A percentile compares a stretch with the other conserved stretches of the same genome.
phyloP scores from a whole-genome alignment of 495 filamentous ascomycete genomes.

The Lophiostoma macrostomum region DNA sequence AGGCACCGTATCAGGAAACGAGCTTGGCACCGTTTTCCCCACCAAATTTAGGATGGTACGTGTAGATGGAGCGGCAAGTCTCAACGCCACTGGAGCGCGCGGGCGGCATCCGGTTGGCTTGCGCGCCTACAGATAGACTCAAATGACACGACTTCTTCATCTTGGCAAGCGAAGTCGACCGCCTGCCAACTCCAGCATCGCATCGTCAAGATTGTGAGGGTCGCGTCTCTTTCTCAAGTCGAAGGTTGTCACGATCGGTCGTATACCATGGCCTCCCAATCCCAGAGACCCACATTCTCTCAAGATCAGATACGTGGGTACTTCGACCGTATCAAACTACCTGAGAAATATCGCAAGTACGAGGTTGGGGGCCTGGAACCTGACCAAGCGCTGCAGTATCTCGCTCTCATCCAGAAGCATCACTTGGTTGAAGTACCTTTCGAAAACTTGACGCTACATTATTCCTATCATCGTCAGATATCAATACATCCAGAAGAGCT shows the following conservation, averaged over 20 bases:
- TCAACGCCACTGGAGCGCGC: too few relatives aligned
- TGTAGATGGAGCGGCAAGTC: too few relatives aligned
- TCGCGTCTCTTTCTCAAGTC: too few relatives aligned
- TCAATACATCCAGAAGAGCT: conserved; percentile 56
- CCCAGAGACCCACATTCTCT: conserved; percentile 8
- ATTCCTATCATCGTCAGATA: conserved; percentile 52
- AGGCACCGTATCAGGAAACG: neutral
- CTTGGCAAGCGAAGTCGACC: neutral
- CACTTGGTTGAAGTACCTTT: conserved; percentile 65
- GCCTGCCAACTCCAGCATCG: neutral
- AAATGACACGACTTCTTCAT: too few relatives aligned
- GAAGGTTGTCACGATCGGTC: too few relatives aligned
- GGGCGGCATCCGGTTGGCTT: too few relatives aligned
- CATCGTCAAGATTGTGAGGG: too few relatives aligned
- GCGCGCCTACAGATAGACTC: too few relatives aligned
- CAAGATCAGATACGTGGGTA: conserved; percentile 31
- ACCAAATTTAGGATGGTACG: too few relatives aligned
- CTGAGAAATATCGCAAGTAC: conserved; percentile 25
- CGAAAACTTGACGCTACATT: conserved; percentile 62
- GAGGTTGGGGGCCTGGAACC: conserved; percentile 18
- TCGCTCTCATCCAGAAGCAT: conserved; percentile 45
- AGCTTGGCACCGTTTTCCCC: too few relatives aligned
- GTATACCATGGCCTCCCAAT: conserved; percentile 2
- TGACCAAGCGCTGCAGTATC: conserved; percentile 28
- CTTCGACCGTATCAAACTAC: conserved; percentile 33